Conservation (phyloP, 257 asterid genomes). For the Knoxia roxburghii region DNA sequence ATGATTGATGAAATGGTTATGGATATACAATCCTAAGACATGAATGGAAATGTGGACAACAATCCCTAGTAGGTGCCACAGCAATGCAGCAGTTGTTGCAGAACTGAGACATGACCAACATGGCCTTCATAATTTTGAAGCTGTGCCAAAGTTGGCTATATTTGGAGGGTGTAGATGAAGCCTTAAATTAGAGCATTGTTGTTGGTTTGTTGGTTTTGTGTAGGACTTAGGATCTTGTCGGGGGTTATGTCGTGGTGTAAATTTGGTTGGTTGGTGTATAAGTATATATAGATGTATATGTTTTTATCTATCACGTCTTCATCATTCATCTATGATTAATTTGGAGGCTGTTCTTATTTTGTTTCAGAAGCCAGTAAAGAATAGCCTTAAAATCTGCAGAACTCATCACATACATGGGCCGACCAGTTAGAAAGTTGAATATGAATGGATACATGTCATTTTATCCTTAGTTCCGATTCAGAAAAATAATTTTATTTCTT, state of each 20-base stretch:
- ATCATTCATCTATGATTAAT: background rate
- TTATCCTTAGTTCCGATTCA: too few relatives aligned
- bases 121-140: conserved; percentile 5
- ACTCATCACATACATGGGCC: too few relatives aligned
- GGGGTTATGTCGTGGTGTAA: conserved; percentile 4
- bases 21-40: conserved; percentile 25
- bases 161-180: conserved; percentile 1
- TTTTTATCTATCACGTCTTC: background rate
- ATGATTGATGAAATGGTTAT: conserved; percentile 59
- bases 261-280: conserved; percentile 14
- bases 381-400: background rate
- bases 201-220: conserved; percentile 9
- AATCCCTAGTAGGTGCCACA: background rate
- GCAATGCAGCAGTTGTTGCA: conserved; percentile 5
- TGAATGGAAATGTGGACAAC: background rate
- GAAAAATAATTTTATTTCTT: too few relatives aligned
- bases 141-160: conserved; percentile 2
- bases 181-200: background rate
- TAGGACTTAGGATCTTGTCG: conserved; percentile 6
- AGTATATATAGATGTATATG: background rate
- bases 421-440: too few relatives aligned
- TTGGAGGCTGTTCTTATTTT: background rate
- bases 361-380: background rate
- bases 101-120: background rate
- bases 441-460: too few relatives aligned